Base-by-base conservation (phyloP, 352 stramenopile genomes). In the Phytophthora vignae region DNA sequence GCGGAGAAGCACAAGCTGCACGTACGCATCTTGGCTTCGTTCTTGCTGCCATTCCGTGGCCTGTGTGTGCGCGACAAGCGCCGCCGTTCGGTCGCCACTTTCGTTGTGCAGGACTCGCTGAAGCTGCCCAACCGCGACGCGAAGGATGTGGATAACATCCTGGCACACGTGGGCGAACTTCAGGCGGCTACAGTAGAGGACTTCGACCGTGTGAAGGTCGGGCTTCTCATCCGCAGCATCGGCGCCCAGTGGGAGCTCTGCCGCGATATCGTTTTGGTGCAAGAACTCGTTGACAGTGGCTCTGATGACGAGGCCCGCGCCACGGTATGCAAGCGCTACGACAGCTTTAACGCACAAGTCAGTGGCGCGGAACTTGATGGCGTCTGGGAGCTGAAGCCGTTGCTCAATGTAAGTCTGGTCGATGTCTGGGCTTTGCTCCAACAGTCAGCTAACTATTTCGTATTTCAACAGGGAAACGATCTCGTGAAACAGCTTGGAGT, bases 121-220 rank as follows among this genome's bases (percentile, higher is more conserved):
- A 94, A 94, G 73, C 60, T 90, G 8, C 73, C 78, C 9, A 90
- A 81, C 33, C 81, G 83, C 10, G 82, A 93, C 42, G 83, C 84
- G 8, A 89, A 91, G 53, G 82, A 91, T 61, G 85, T 94, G 44
- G 83, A 77, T 33, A 86, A 85, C 38, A 71, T 90, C 6, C 65
- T 93, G 15, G 71, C 72, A 19, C 68, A 90, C 21, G 72, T 87
- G 12, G 59, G 19, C 25, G 70, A 71, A 5, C 63, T 92, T 8
- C 73, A 77, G n/a, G 27, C 38, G 17, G 55, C 68, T n/a, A 70
- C 64, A 9, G 11, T 11, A 33, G 54, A 74, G 1, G 15, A 40
- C 0, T 91, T 90, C n/a, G 71, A 88, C n/a, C 83, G 84, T 40
- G 75, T 90, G 7, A 65, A 72, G 4, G 71, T 83, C 2, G 87